Conservation (phyloP, 768 basidiomycete genomes). For the Paxillus rubicundulus region DNA sequence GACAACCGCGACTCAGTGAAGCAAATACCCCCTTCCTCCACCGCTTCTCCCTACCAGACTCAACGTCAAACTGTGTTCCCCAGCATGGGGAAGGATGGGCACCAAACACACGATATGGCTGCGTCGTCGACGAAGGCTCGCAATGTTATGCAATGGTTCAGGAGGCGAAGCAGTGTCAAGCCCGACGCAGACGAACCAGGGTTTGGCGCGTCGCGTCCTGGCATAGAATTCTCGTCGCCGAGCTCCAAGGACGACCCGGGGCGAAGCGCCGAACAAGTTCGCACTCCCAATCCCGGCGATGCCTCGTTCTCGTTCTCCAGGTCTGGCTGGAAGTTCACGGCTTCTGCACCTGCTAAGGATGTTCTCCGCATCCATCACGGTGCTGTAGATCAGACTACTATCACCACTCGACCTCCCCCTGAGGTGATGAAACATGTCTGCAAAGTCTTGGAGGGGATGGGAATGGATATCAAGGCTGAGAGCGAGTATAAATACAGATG, state of each 20-base stretch:
- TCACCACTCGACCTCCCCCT: constrained; percentile 80
- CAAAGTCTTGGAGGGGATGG: constrained; percentile 82
- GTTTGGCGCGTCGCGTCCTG: constrained; percentile 12
- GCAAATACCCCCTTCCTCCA: constrained; percentile 31
- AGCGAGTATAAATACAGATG: constrained; percentile 90
- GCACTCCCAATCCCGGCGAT: constrained; percentile 23
- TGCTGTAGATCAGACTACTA: constrained; percentile 84
- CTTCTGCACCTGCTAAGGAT: constrained; percentile 38
- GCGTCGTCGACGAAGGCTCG: constrained; percentile 86
- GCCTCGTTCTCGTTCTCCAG: constrained; percentile 39
- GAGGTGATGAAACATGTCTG: constrained; percentile 87
- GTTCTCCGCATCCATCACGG: constrained; percentile 85
- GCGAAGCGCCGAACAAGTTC: constrained; percentile 17
- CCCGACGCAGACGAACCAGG: constrained; percentile 25
- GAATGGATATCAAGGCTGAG: constrained; percentile 84
- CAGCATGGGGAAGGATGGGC: constrained; percentile 25
- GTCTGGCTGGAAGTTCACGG: constrained; percentile 31
- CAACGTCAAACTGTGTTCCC: constrained; percentile 25
- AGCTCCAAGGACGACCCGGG: constrained; percentile 23
- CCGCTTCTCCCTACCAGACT: constrained; percentile 27
- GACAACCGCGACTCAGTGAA: constrained; percentile 39
- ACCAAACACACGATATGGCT: constrained; percentile 41
- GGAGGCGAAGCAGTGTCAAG: constrained; percentile 58
- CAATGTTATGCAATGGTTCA: constrained; percentile 99
- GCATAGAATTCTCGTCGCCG: constrained; percentile 27